Evolutionary conservation across 2,329 filamentous ascomycete genomes (phyloP).

Genomic region (Juglanconis sp.): DNA sequence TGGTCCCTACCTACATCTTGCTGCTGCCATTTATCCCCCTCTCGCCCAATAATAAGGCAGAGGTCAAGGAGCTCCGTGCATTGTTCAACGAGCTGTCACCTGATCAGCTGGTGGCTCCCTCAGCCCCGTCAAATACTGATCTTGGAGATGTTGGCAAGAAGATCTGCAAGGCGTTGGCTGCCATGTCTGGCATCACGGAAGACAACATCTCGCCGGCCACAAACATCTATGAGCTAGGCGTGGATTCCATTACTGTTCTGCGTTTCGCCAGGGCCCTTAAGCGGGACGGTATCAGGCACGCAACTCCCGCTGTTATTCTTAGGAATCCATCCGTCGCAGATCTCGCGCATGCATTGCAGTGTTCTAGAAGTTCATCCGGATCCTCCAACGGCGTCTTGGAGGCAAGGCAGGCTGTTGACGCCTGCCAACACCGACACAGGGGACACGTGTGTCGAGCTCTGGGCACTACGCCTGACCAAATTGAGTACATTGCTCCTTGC

Average conservation of each 20-base stretch:
- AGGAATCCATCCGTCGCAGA: slow-evolving; percentile 52
- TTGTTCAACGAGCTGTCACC: slow-evolving; percentile 62
- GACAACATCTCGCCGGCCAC: slow-evolving; percentile 49
- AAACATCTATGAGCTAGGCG: slow-evolving; percentile 79
- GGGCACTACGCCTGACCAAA: slow-evolving; percentile 42
- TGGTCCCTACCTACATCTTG: slow-evolving; percentile 85
- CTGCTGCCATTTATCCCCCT: slow-evolving; percentile 70
- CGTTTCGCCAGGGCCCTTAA: slow-evolving; percentile 65
- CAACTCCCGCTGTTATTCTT: slow-evolving; percentile 66
- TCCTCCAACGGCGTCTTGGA: slow-evolving; percentile 35
- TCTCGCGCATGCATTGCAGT: slow-evolving; percentile 38
- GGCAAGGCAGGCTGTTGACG: slow-evolving; percentile 58
- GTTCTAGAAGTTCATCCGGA: slow-evolving; percentile 11
- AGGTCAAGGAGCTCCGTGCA: slow-evolving; percentile 64
- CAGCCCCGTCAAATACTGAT: slow-evolving; percentile 26
- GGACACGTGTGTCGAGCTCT: slow-evolving; percentile 52
- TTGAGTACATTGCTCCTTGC: slow-evolving; percentile 77
- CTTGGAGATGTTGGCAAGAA: slow-evolving; percentile 36
- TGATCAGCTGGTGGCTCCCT: slow-evolving; percentile 59
- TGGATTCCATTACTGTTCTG: slow-evolving; percentile 85
- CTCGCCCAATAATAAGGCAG: slow-evolving; percentile 86
- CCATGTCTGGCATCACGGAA: slow-evolving; percentile 45
- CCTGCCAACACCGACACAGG: slow-evolving; percentile 61
- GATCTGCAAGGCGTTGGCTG: slow-evolving; percentile 52
- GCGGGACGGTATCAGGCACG: slow-evolving; percentile 55